A percentile compares a stretch with the other conserved stretches of the same genome.
Conservation (phyloP, 1,139 yeast species). For the Lodderomyces metapsilosis region DNA sequence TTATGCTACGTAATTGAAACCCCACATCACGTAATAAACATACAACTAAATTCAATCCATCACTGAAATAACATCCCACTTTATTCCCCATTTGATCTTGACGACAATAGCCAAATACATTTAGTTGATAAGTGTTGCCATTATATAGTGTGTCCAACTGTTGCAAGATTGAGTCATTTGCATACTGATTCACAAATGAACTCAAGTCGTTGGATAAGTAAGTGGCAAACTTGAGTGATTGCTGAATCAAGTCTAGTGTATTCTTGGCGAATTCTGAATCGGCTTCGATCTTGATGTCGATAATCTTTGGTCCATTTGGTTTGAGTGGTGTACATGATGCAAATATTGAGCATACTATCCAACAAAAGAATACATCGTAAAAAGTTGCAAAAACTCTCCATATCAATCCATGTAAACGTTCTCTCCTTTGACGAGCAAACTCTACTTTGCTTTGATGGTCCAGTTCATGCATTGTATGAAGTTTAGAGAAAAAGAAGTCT, state of each 20-base stretch:
- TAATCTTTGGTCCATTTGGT: conserved; percentile 7
- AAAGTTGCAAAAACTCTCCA: not conserved
- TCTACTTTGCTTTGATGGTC: not conserved
- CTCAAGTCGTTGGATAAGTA: conserved; percentile 56
- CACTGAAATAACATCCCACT: conserved; percentile 32
- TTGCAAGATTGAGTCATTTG: conserved; percentile 23
- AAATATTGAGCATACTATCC: not conserved
- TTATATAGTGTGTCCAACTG: conserved; percentile 47
- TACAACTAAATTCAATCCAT: conserved; percentile 48
- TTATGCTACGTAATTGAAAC: conserved; percentile 34
- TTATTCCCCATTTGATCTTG: conserved; percentile 17
- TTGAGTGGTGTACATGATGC: conserved; percentile 6
- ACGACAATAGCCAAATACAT: conserved; percentile 52
- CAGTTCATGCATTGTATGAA: not conserved
- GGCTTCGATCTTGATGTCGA: conserved; percentile 9
- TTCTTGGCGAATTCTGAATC: conserved; percentile 11
- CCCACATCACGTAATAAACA: conserved; percentile 52
- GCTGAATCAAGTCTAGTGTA: conserved; percentile 19
- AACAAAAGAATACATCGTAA: not conserved
- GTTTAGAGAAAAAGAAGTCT: not conserved
- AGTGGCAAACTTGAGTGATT: conserved; percentile 51
- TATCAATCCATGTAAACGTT: not conserved
- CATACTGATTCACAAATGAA: conserved; percentile 24
- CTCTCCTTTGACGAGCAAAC: not conserved
- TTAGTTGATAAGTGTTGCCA: conserved; percentile 41